Conservation (phyloP, 2,329 filamentous ascomycete species). For the Neonectria hederae region DNA sequence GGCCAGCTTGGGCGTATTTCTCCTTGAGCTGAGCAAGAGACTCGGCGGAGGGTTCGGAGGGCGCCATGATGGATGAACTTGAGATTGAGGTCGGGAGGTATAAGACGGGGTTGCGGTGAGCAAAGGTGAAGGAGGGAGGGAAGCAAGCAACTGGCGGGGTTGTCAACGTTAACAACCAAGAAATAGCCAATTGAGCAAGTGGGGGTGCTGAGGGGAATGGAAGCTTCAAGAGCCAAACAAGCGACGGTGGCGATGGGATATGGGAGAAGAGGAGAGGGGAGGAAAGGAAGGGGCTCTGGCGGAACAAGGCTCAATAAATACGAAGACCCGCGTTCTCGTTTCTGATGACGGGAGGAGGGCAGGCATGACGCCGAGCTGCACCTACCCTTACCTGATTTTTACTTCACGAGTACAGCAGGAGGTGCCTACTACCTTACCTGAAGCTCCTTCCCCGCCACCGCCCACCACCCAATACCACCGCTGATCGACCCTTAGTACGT, state of each 20-base stretch:
- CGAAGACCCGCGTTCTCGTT: constrained; percentile 19
- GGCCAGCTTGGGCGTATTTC: constrained; percentile 80
- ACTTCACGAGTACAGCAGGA: constrained; percentile 3
- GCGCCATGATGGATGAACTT: constrained; percentile 58
- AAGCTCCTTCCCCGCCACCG: constrained; percentile 38
- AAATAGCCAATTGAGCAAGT: constrained; percentile 10
- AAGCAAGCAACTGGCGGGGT: constrained; percentile 18
- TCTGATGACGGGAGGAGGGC: constrained; percentile 24
- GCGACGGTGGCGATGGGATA: background rate
- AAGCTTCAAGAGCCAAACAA: background rate
- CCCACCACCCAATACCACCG: background rate
- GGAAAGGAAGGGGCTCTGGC: background rate
- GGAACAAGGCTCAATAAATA: constrained; percentile 20
- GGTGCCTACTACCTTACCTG: constrained; percentile 22
- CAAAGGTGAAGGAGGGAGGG: constrained; percentile 6
- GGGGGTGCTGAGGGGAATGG: background rate
- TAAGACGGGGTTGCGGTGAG: constrained; percentile 31
- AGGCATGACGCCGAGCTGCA: constrained; percentile 35
- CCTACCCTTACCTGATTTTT: constrained; percentile 18
- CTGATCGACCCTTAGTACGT: constrained; percentile 27
- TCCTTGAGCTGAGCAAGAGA: constrained; percentile 75
- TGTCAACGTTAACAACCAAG: constrained; percentile 8
- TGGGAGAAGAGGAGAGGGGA: background rate
- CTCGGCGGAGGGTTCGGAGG: constrained; percentile 68
- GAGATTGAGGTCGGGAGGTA: constrained; percentile 29